Evolutionary conservation across 2,329 filamentous ascomycete species (phyloP), one percentile per base, ranked within the genome.

Genomic region (Phialophora tarda): DNA sequence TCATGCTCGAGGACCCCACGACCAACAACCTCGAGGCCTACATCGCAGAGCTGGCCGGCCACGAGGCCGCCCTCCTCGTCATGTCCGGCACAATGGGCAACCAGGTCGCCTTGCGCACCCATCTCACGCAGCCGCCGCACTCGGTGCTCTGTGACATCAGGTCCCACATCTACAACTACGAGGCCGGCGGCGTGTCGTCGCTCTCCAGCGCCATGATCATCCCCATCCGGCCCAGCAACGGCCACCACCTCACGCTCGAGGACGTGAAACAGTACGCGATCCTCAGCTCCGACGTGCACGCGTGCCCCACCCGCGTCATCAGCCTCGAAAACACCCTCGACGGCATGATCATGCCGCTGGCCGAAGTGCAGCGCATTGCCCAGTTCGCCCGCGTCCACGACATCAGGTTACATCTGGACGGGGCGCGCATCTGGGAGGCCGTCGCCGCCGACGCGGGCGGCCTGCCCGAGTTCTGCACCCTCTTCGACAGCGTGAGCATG

Each of bases 71-170:
- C 0, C 82, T 97, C 4, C 88, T 97, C 62, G 91, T 97, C 63
- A 83, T 96, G 66, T 95, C 91, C 0, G 94, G 94, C 3, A 97
- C 93, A 4, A 97, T 97, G 93, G 93, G 92, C 48, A 97, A 97
- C 79, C 93, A 97, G 77, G 82, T 97, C 21, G 89, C 90, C 0
- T 84, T 97, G 50, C 88, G 93, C 47, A 85, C 91, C 1, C 90
- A 95, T 66, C 84, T 97, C 14, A 85, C 83, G 0, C 89, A 91
- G 67, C 93, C 93, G 14, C 94, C 94, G 0, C 88, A 96, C 76
- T 86, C 86, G 7, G 86, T 97, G 4, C 81, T 97, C 8, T 92
- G 90, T 72, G 93, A 97, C 75, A 82, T 88, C 69, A 86, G 92
- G 38, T 86, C 88, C 4, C 94, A 97, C 76, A 91, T 97, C 65